Evolutionary conservation across 352 stramenopile genomes (phyloP).

Genomic region (Pythium periplocum): DNA sequence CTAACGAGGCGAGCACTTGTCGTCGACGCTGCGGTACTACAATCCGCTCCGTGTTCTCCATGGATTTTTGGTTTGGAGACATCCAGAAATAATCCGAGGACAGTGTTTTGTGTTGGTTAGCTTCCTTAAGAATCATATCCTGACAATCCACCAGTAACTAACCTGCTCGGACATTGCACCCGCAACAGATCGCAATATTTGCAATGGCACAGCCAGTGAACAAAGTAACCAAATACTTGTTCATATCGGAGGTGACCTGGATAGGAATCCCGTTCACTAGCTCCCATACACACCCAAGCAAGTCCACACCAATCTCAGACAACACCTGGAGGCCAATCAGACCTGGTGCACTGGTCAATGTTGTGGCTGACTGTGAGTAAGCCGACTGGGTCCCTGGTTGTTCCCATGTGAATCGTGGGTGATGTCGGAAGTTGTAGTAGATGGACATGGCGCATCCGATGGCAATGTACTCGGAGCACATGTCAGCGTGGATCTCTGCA

Average conservation of each 20-base stretch:
- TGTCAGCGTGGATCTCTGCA: constrained; percentile 18
- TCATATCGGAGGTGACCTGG: neutral
- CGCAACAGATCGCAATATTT: constrained; percentile 11
- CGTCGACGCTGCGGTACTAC: neutral
- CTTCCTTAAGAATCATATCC: too few species aligned
- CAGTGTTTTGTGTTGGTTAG: neutral
- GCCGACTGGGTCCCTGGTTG: neutral
- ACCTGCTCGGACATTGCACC: neutral
- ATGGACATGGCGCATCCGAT: constrained; percentile 27
- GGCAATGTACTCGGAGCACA: constrained; percentile 37
- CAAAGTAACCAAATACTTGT: neutral
- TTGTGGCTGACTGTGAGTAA: neutral
- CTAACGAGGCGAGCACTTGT: constrained; percentile 16
- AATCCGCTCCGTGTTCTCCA: neutral
- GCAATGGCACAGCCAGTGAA: constrained; percentile 7
- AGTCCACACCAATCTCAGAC: constrained; percentile 24
- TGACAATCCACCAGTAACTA: neutral
- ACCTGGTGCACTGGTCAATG: neutral
- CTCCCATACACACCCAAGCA: constrained; percentile 18
- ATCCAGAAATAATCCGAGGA: neutral
- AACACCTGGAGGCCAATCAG: constrained; percentile 12
- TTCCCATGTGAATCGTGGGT: constrained; percentile 18
- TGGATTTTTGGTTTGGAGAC: too few species aligned
- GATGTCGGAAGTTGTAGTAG: constrained; percentile 16
- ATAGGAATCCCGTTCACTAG: constrained; percentile 20